These are phyloP conservation scores for Dryas drummondii DNA, from an alignment of 306 rosid genomes.

Conservation along the genomic window DNA sequence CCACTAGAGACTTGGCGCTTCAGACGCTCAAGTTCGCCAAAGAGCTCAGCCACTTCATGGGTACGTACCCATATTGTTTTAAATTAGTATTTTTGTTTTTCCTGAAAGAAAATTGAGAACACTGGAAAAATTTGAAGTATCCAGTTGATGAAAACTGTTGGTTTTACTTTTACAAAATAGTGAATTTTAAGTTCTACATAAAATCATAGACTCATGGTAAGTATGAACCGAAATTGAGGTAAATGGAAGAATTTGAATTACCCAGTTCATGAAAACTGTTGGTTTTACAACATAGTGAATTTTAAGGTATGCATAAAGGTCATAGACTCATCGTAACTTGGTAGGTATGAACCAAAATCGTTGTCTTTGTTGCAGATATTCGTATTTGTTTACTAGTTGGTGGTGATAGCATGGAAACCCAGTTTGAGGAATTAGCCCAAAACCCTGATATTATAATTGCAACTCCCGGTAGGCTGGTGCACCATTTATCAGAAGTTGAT, in stretches of 20 bases:
- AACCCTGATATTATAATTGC: constrained; percentile 88
- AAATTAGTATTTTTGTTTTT: background rate
- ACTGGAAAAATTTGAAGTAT: no score
- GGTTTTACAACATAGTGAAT: background rate
- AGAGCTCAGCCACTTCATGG: constrained; percentile 73
- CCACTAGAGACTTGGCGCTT: constrained; percentile 83
- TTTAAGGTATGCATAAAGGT: background rate
- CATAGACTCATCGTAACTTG: background rate
- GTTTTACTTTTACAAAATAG: no score
- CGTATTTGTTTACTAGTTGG: constrained; percentile 87
- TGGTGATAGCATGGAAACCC: constrained; percentile 92
- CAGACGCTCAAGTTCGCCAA: constrained; percentile 83
- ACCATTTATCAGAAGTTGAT: constrained; percentile 82
- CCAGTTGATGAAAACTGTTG: background rate
- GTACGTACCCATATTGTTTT: constrained; percentile 23
- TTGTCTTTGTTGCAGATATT: constrained; percentile 51
- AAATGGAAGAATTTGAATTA: background rate
- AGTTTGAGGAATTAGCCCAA: constrained; percentile 82
- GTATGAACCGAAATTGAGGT: background rate
- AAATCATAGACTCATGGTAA: no score
- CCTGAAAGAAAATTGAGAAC: no score
- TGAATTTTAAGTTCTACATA: no score
- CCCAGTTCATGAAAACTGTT: background rate
- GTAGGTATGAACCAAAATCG: background rate
- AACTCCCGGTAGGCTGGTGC: constrained; percentile 97